Evolutionary conservation across 768 basidiomycete species (phyloP), one percentile per base, ranked within the genome.

Genomic region (Heimioporus sp.): DNA sequence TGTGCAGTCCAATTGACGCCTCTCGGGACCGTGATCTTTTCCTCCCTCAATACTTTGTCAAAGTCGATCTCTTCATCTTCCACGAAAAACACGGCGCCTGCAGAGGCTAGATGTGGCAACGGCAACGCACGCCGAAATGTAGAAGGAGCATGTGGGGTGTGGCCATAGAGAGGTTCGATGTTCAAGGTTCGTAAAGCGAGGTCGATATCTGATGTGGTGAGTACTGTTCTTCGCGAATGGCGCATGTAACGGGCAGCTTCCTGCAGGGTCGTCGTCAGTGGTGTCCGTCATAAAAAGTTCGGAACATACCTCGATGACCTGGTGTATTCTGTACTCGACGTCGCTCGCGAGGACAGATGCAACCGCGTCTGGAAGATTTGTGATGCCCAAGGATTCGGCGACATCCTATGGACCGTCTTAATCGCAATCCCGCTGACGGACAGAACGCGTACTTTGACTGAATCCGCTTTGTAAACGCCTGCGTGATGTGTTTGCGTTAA

Each of bases 1-100:
- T 99, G 97, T 2, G 97, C 95, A 0, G 86, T 88, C 87, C 91
- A 95, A 58, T 78, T 83, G 49, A 90, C 85, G 38, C 86, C 87
- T 60, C 87, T 85, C 0, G 92, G 91, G 9, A 94, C 71, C 2
- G 80, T 76, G 34, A 93, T 85, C 68, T 93, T 88, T 67, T 92
- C 91, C 61, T 92, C 90, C 49, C 90, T 81, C 38, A 98, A 71
- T 10, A 94, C 85, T 48, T 86, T 90, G 65, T 95, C 91, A 61
- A 99, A 93, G 71, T 98, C 97, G 43, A 99, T 87, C 70, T 98
- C 97, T 60, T 98, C 94, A 65, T 99, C 97, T 54, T 97, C 92
- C 16, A 96, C 83, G 62, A 92, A 93, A 72, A 92, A 98, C 4
- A 98, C 87, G 3, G 89, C 73, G 1, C 87, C 89, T 6, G 82